These are phyloP conservation scores for Hyaloperonospora brassicae DNA, from an alignment of 352 stramenopile species.

Conservation along the genomic window DNA sequence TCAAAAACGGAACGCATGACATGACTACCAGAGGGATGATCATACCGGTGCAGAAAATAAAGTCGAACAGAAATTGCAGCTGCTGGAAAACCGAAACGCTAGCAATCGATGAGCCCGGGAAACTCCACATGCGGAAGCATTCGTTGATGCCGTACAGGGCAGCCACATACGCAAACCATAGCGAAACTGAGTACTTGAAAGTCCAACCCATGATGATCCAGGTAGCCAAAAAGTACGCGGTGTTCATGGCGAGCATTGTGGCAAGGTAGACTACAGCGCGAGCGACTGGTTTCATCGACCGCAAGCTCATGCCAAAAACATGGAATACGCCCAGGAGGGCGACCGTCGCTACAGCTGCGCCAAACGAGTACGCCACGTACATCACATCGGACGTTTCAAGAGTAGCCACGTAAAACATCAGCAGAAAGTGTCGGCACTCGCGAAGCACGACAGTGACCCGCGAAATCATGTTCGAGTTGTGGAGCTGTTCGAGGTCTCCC, in stretches of 20 bases:
- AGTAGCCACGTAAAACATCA: conserved; percentile 70
- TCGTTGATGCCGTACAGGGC: conserved; percentile 69
- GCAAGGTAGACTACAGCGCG: conserved; percentile 43
- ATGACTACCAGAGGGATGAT: conserved; percentile 59
- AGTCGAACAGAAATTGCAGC: conserved; percentile 75
- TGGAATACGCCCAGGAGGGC: conserved; percentile 41
- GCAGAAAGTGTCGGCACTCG: conserved; percentile 63
- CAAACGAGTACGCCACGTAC: conserved; percentile 40
- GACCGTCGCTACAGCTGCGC: conserved; percentile 43
- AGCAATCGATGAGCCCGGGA: conserved; percentile 47
- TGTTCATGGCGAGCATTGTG: conserved; percentile 23
- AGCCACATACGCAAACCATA: conserved; percentile 60
- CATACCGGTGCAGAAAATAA: conserved; percentile 58
- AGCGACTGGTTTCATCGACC: conserved; percentile 29
- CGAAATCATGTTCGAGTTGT: conserved; percentile 61
- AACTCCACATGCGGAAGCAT: conserved; percentile 66
- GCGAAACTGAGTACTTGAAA: conserved; percentile 35
- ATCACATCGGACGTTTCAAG: conserved; percentile 40
- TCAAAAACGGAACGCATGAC: conserved; percentile 68
- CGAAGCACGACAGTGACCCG: conserved; percentile 60
- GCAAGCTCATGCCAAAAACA: conserved; percentile 38
- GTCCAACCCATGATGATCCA: conserved; percentile 32
- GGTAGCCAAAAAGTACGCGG: conserved; percentile 45
- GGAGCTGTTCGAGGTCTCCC: conserved; percentile 48
- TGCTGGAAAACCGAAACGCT: conserved; percentile 53